Evolutionary conservation across 1,284 basidiomycete species (phyloP), one percentile per base, ranked within the genome.

Genomic region (Cronartium ribicola): DNA sequence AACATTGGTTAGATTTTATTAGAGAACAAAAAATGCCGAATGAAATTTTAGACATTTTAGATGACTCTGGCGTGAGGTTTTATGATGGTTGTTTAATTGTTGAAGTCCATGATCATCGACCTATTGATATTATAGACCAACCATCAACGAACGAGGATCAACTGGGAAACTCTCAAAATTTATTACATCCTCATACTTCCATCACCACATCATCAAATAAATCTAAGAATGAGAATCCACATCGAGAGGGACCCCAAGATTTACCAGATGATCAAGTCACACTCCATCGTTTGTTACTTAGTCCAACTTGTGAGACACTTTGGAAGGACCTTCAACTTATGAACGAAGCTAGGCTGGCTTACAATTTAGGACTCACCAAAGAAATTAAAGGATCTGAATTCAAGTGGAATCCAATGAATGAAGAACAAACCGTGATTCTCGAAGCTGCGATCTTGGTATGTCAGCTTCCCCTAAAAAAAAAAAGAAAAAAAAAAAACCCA

Each of bases 71-170:
- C 14, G 44, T 74, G 41, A 59, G 59, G 43, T 74, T 74, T 44
- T 74, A 67, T 60, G 71, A 74, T 46, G 71, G 71, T 4, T 74
- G 71, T 60, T 44, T 74, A 14, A 74, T 74, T 44, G 71, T 74
- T 36, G 71, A 74, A 46, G 71, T 74, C 60, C 71, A 74, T 67
- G 71, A 74, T 63, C 71, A 74, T 62, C 71, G 70, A 13, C 44
- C 63, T 40, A 57, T 48, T 22, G 61, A 72, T 20, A 46, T 44
- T 13, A 22, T 20, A 10, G 51, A 72, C 10, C 62, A 71, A 22
- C 39, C 41, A 17, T n/a, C 48, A 55, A 55, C 48, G 6, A 55
- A 55, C 22, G 48, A 55, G n/a, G 48, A 55, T 55, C 48, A 17
- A 55, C 3, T 13, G 13, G n/a, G n/a, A 14, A 7, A 6, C 5